Conservation (phyloP, 2,329 filamentous ascomycete genomes). For the Fusarium mangiferae region DNA sequence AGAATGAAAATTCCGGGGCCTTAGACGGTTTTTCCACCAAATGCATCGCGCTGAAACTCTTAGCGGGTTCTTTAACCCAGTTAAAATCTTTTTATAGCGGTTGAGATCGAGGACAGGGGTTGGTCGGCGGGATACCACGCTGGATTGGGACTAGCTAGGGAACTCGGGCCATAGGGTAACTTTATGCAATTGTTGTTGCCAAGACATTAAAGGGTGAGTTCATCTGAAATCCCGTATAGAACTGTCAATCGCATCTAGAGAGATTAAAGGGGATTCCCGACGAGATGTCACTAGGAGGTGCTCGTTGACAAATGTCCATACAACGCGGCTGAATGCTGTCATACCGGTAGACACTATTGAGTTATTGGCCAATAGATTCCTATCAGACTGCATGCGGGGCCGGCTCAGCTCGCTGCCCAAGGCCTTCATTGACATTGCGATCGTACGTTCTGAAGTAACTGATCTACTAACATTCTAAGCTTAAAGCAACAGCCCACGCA, state of each 20-base stretch:
- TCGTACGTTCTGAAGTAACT: no score
- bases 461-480: no score
- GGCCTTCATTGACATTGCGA: no score
- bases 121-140: not conserved
- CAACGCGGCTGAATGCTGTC: accelerated
- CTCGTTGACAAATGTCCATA: accelerated
- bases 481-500: accelerated
- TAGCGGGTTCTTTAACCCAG: not conserved
- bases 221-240: not conserved
- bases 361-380: not conserved
- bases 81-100: slow-evolving; percentile 2
- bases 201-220: not conserved
- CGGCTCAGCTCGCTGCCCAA: no score
- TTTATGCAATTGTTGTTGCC: not conserved
- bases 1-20: not conserved
- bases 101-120: not conserved
- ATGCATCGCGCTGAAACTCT: not conserved
- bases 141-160: not conserved
- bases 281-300: accelerated
- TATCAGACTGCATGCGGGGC: accelerated
- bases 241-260: accelerated
- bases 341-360: accelerated
- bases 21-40: not conserved
- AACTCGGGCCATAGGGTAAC: not conserved
- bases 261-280: not conserved